Percentiles rank a stretch among this genome's conserved stretches.
Conservation (phyloP, 176 grass and related monocot species). For the Phyllostachys edulis region DNA sequence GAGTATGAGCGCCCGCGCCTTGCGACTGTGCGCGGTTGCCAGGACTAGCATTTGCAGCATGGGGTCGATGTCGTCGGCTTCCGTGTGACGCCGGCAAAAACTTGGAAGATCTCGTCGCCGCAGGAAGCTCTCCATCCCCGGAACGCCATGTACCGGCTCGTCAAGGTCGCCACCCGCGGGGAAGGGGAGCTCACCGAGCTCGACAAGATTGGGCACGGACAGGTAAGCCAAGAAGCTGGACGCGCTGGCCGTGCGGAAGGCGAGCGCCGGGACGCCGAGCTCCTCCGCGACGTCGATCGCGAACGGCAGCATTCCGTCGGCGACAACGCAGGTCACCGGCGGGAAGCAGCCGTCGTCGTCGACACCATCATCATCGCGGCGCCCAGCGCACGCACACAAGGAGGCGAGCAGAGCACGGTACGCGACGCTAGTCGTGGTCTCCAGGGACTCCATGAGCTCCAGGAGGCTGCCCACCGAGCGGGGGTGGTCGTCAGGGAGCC, state of each 20-base stretch:
- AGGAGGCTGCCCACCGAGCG: constrained; percentile 9
- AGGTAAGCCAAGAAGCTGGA: constrained; percentile 33
- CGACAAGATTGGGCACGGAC: constrained; percentile 36
- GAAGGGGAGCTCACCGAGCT: constrained; percentile 31
- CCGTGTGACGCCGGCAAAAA: background rate
- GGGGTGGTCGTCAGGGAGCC: constrained; percentile 37
- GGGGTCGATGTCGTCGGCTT: background rate
- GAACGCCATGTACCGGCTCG: constrained; percentile 20
- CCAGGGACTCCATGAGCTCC: constrained; percentile 19
- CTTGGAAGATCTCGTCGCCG: constrained; percentile 35
- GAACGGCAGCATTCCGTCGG: constrained; percentile 34
- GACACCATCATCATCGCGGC: background rate
- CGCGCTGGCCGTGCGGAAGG: constrained; percentile 48
- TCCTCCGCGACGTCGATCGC: constrained; percentile 41
- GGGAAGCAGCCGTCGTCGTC: background rate
- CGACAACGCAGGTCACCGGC: constrained; percentile 46
- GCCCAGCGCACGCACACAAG: background rate
- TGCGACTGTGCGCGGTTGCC: background rate
- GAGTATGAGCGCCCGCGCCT: background rate
- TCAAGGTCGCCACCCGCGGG: constrained; percentile 28
- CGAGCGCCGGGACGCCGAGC: constrained; percentile 43
- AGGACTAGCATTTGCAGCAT: background rate
- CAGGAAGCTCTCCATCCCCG: constrained; percentile 32
- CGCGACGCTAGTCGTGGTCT: background rate
- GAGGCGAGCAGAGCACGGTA: constrained; percentile 30